Percentiles rank a stretch among this genome's conserved stretches.
Conservation (phyloP, 352 stramenopile genomes). For the Blastocystis sp. region DNA sequence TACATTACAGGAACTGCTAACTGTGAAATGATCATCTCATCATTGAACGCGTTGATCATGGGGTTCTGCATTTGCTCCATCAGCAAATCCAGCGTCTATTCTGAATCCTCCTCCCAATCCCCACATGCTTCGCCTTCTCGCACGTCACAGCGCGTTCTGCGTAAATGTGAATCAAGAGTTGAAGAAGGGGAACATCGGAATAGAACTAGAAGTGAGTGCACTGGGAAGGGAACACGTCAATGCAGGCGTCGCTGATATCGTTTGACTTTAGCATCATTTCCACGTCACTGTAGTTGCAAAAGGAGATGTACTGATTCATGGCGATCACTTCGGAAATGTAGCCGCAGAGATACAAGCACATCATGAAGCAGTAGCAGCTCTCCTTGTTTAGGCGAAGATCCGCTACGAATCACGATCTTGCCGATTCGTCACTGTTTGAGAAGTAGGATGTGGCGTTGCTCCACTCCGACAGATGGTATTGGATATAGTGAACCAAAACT, state of each 20-base stretch:
- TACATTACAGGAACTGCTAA: not conserved
- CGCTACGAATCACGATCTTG: not conserved
- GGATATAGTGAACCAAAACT: not conserved
- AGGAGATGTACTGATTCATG: conserved; percentile 10
- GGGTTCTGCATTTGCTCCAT: conserved; percentile 32
- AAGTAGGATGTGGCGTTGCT: conserved; percentile 9
- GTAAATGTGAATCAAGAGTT: conserved; percentile 14
- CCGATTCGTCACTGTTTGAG: not conserved
- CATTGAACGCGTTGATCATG: conserved; percentile 25
- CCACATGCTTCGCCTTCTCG: not conserved
- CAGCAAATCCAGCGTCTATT: not conserved
- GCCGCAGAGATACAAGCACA: conserved; percentile 17
- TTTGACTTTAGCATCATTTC: conserved; percentile 12
- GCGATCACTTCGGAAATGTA: conserved; percentile 40
- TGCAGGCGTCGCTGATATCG: not conserved
- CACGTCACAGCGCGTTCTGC: not conserved
- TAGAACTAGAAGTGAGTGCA: not conserved
- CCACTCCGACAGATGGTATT: not conserved
- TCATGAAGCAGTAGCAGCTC: conserved; percentile 24
- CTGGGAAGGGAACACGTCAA: not conserved
- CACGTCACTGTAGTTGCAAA: conserved; percentile 5
- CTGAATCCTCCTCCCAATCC: not conserved
- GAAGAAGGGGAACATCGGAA: conserved; percentile 4
- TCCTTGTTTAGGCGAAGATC: not conserved
- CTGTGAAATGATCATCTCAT: not conserved